Base-by-base conservation (phyloP, 371 early-diverging fungal species). In the Mortierella sp. region DNA sequence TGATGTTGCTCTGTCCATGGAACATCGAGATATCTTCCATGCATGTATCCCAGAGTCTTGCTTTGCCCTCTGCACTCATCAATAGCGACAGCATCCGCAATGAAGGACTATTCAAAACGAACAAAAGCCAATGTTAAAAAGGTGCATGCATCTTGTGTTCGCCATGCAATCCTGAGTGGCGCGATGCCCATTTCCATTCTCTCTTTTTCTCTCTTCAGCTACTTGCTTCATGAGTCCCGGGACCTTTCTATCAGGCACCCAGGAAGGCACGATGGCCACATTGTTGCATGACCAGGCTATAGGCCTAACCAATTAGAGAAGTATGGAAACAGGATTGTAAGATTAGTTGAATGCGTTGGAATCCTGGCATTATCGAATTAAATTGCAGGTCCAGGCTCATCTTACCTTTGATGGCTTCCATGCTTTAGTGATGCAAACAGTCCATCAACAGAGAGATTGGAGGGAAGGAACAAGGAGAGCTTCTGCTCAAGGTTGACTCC, bases 141-240 rank as follows among this genome's bases (percentile, higher is more conserved):
- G n/a, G n/a, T n/a, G n/a, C 15, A 28, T 26, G n/a, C 6, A 27
- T 44, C 15, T 19, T 8, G 24, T 3, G 30, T 43, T 51, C 50
- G 43, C 9, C 12, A 24, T 21, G 11, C 11, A 0, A 32, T n/a
- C 32, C 21, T 12, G 19, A 3, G 37, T 14, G 11, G 0, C 15
- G 9, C 8, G 21, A 44, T n/a, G 19, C 19, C 21, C 4, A 3
- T 8, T 44, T 19, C 4, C 9, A 24, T 50, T 23, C 30, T 12
- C 24, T 41, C 17, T 26, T 4, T 19, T 8, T 19, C 2, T 11
- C 47, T n/a, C 30, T 34, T 27, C 21, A 32, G 15, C 31, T n/a
- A 65, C 73, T 26, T 75, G 64, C 76, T 76, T 76, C 76, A 76
- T 76, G 15, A 76, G 50, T 11, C 76, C 70, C 2, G 76, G 70